Evolutionary conservation across 306 rosid species (phyloP).

Genomic region (Lupinus albus): DNA sequence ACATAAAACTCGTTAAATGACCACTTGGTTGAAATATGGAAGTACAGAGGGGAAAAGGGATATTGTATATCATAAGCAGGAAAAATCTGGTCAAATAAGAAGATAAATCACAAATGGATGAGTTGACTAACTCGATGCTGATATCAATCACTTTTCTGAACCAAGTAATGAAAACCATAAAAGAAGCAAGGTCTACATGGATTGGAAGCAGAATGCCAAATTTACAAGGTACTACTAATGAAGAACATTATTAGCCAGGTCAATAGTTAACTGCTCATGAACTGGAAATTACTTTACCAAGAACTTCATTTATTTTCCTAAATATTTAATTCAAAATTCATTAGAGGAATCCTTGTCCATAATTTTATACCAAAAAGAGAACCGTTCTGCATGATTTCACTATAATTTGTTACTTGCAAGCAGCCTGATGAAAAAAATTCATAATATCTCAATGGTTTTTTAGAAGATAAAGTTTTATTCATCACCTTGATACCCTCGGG

Average conservation of each 20-base stretch:
- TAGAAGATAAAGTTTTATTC: slow-evolving; percentile 30
- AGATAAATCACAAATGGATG: background rate
- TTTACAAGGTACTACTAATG: slow-evolving; percentile 2
- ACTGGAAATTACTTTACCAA: slow-evolving; percentile 1
- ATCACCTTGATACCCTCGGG: slow-evolving; percentile 70
- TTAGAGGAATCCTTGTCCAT: background rate
- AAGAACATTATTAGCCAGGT: slow-evolving; percentile 5
- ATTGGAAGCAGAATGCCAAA: background rate
- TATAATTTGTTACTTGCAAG: slow-evolving; percentile 4
- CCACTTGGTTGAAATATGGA: slow-evolving; percentile 9
- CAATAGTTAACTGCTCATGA: background rate
- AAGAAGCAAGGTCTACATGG: background rate
- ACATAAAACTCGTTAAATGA: slow-evolving; percentile 7
- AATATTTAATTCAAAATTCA: background rate
- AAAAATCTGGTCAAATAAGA: background rate
- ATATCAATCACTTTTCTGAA: slow-evolving; percentile 13
- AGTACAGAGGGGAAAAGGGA: background rate
- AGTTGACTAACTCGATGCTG: slow-evolving; percentile 19
- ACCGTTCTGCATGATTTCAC: slow-evolving; percentile 3
- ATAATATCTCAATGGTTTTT: slow-evolving; percentile 23
- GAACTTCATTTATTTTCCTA: background rate
- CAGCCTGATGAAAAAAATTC: background rate
- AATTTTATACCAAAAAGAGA: background rate
- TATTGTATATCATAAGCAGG: background rate
- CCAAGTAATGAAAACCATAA: slow-evolving; percentile 8